Evolutionary conservation across 163 green algal species (phyloP).

Genomic region (Scenedesmus sp.): DNA sequence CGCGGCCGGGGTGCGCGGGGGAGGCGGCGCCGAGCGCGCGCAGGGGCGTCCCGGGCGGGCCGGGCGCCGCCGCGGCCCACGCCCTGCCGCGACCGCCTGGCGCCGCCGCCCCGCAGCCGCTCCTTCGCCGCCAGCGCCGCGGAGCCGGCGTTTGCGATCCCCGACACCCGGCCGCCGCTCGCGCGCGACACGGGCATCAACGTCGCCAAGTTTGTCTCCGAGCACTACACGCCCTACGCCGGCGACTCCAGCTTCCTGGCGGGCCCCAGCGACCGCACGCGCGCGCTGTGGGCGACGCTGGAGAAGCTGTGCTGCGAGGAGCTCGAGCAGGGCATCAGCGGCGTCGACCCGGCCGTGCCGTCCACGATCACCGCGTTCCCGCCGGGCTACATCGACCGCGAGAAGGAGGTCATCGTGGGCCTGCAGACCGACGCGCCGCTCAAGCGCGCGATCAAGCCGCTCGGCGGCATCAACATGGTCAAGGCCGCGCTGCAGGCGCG

Average conservation of each 20-base stretch:
- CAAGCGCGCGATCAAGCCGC: slow-evolving; percentile 79
- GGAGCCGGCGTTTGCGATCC: slow-evolving; percentile 5
- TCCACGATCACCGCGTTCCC: slow-evolving; percentile 69
- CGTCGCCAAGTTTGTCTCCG: slow-evolving; percentile 51
- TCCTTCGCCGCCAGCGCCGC: slow-evolving; percentile 37
- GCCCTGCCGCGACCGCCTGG: background rate
- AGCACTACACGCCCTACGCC: slow-evolving; percentile 65
- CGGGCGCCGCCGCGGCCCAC: background rate
- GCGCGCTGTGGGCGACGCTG: slow-evolving; percentile 54
- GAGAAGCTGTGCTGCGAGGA: slow-evolving; percentile 53
- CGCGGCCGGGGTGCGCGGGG: too few relatives aligned
- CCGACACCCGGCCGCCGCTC: background rate
- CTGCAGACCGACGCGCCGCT: slow-evolving; percentile 77
- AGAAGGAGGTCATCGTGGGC: slow-evolving; percentile 72
- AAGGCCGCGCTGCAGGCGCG: slow-evolving; percentile 68
- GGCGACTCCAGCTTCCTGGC: slow-evolving; percentile 69
- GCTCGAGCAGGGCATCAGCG: slow-evolving; percentile 62
- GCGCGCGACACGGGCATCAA: slow-evolving; percentile 37
- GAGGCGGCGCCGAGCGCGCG: too few relatives aligned
- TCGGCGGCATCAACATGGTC: slow-evolving; percentile 75
- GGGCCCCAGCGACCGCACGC: slow-evolving; percentile 55
- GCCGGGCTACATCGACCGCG: slow-evolving; percentile 74
- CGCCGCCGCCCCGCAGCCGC: background rate
- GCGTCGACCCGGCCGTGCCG: slow-evolving; percentile 65
- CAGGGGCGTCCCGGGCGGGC: too few relatives aligned